Base-by-base conservation (phyloP, 2,329 filamentous ascomycete genomes). In the Thelonectria discophora region DNA sequence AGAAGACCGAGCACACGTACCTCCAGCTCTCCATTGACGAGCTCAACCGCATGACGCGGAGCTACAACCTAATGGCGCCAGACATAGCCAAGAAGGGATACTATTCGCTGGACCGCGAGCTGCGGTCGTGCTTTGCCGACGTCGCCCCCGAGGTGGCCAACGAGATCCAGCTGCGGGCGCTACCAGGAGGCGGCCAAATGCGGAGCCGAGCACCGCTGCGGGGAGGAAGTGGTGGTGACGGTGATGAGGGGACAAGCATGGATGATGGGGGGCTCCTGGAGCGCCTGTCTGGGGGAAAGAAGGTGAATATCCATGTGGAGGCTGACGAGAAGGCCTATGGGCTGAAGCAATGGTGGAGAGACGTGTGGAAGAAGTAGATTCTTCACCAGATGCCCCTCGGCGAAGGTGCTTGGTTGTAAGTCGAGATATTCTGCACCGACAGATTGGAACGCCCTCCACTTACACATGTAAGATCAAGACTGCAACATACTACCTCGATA, bases 51-150 rank as follows among this genome's bases (percentile, higher is more conserved):
- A 82, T 96, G 50, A 90, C 93, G 8, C 87, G 95, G 24, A 91
- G 91, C 13, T 99, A 99, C 81, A 98, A 98, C 71, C 86, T 98
- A 3, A 94, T 97, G 88, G 94, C 95, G 0, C 95, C 95, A 0
- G 90, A 93, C 56, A 83, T 97, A 2, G 94, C 94, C 2, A 96
- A 95, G 78, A 97, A 97, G 76, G 92, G 94, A 0, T 98, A 98
- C 76, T 93, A 93, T 73, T 89, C 84, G 2, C 86, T 98, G 8
- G 87, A 93, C 46, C 87, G 94, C 50, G 95, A 99, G 77, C 82
- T 98, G 15, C 84, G 83, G 30, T 82, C 86, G 3, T 97, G 94
- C 74, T 98, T 89, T 73, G 90, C 93, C 1, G 94, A 97, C 62
- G 89, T 97, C 1, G 94, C 94, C 7, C 93, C 93, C 0, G 80